Base-by-base conservation (phyloP, 371 early-diverging fungal genomes). In the Mortierella sp. region DNA sequence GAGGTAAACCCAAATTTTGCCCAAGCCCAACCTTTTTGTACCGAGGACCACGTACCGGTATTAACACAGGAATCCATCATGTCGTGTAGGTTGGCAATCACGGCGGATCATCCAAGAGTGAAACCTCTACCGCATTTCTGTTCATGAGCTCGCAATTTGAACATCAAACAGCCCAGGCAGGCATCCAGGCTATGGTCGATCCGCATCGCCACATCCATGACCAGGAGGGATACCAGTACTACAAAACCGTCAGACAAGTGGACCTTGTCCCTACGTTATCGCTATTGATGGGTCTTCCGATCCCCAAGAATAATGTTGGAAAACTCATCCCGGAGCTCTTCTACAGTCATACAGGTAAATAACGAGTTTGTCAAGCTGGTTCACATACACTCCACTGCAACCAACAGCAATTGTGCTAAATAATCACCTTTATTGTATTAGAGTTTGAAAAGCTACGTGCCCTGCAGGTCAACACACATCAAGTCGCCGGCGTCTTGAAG, bases 251-350 rank as follows among this genome's bases (percentile, higher is more conserved):
- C 31, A 88, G 90, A 44, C 98, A 98, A 68, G 90, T 95, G 39
- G 96, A 95, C 62, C 48, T 97, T 22, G 96, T 95, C 0, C 92
- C 97, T 3, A 96, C 97, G 0, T 68, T 98, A 16, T 82, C 94
- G n/a, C 63, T 88, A 8, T 72, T 96, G 40, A 80, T 96, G 63
- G 93, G 92, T 4, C 78, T 95, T 17, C 97, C 97, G 0, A 93
- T 96, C 24, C 98, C 98, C 5, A 91, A 89, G 69, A 95, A 95
- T 71, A 97, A 86, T 66, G 80, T 98, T 14, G 98, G 98, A 17
- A 85, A 85, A 24, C 41, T 94, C 1, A 90, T 95, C 31, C 86
- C 89, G 0, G 90, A 92, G 40, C 56, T 92, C 10, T 86, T 92
- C 55, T 53, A 24, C 6, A 60, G 63, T 13, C 54, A 53, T 27